Percentiles rank a stretch among this genome's conserved stretches.
These are phyloP conservation scores for Agaricus sinodeliciosus DNA, from an alignment of 768 basidiomycete species.

Conservation along the genomic window DNA sequence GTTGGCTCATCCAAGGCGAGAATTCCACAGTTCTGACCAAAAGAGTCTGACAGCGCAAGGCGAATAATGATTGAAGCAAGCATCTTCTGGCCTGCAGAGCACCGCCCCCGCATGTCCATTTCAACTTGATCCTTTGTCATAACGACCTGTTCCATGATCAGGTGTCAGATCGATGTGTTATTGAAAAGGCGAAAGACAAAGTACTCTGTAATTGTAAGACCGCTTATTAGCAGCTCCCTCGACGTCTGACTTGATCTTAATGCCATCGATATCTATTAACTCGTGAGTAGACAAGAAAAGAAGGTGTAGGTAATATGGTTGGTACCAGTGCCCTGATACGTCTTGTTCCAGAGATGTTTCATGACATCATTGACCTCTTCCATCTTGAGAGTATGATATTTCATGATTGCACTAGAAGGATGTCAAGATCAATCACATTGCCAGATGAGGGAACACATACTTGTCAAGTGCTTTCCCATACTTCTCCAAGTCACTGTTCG, in stretches of 20 bases:
- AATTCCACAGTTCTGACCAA: conserved; percentile 96
- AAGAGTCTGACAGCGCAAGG: conserved; percentile 93
- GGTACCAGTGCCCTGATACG: conserved; percentile 94
- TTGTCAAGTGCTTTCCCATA: conserved; percentile 96
- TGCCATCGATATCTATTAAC: conserved; percentile 89
- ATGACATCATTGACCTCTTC: conserved; percentile 99
- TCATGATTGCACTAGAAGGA: conserved; percentile 85
- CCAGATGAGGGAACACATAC: conserved; percentile 36
- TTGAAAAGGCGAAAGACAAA: conserved; percentile 19
- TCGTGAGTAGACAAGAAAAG: conserved; percentile 6
- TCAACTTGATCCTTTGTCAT: conserved; percentile 99
- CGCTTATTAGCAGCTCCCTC: conserved; percentile 88
- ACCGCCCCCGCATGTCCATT: conserved; percentile 99
- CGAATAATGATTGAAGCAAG: conserved; percentile 97
- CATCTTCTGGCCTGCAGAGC: conserved; percentile 98
- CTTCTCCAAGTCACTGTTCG: conserved; percentile 95
- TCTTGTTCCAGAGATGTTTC: conserved; percentile 96
- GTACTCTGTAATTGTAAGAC: conserved; percentile 93
- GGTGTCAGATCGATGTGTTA: neutral
- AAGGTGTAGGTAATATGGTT: neutral
- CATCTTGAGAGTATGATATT: conserved; percentile 96
- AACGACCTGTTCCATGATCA: conserved; percentile 60
- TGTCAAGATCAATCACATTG: conserved; percentile 12
- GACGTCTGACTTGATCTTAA: conserved; percentile 89
- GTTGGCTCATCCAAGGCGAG: conserved; percentile 97